These are phyloP conservation scores for Clohesyomyces aquaticus DNA, from an alignment of 495 filamentous ascomycete genomes.

Conservation along the genomic window DNA sequence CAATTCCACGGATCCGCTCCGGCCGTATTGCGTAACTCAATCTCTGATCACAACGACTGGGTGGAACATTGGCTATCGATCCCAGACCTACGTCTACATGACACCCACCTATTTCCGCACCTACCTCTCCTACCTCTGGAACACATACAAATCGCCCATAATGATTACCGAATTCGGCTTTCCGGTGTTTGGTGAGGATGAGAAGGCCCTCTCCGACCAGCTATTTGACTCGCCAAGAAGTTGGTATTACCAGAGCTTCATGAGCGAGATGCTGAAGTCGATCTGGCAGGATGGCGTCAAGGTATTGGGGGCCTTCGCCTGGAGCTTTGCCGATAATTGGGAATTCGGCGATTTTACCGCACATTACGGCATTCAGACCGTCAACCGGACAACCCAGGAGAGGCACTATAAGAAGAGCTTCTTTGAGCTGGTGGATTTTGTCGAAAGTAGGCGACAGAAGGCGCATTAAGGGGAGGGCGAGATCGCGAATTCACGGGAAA, in stretches of 20 bases:
- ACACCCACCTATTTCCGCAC: no score
- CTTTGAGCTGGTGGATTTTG: slow-evolving; percentile 55
- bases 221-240: slow-evolving; percentile 50
- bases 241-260: slow-evolving; percentile 50
- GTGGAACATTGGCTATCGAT: no score
- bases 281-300: slow-evolving; percentile 52
- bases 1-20: slow-evolving; percentile 38
- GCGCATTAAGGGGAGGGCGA: no score
- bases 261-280: slow-evolving; percentile 52
- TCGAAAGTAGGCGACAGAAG: slow-evolving; percentile 7
- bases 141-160: neutral
- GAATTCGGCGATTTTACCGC: slow-evolving; percentile 52
- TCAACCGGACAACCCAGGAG: slow-evolving; percentile 51
- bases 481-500: no score
- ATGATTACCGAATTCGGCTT: slow-evolving; percentile 51
- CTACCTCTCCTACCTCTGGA: neutral
- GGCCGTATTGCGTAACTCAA: slow-evolving; percentile 41
- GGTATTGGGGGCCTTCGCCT: slow-evolving; percentile 53
- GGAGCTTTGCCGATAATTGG: slow-evolving; percentile 54
- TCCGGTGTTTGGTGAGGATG: slow-evolving; percentile 46
- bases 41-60: no score
- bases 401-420: slow-evolving; percentile 55
- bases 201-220: slow-evolving; percentile 45
- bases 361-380: slow-evolving; percentile 52
- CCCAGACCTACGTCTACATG: no score